Percentiles rank a stretch among this genome's conserved stretches.
Evolutionary conservation across 2,329 filamentous ascomycete species (phyloP).

Genomic region (Alternaria panax): DNA sequence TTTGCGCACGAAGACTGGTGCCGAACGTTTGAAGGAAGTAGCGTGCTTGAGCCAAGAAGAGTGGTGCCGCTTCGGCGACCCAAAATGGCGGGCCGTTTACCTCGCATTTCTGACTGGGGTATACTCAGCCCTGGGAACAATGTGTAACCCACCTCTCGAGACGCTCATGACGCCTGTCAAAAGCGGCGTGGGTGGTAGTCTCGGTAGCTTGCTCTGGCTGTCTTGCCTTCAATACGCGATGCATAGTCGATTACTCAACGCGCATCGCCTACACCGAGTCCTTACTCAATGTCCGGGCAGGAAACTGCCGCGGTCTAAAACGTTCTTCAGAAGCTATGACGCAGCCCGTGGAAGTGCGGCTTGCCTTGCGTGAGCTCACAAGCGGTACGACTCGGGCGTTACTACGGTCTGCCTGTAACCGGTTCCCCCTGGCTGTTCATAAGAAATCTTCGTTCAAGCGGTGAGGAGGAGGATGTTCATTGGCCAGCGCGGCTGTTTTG

Average conservation of each 20-base stretch:
- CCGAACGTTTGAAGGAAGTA: constrained; percentile 29
- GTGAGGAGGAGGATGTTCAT: constrained; percentile 35
- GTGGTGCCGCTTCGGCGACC: constrained; percentile 33
- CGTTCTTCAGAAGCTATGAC: constrained; percentile 31
- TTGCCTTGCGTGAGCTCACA: constrained; percentile 24
- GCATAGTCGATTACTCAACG: constrained; percentile 11
- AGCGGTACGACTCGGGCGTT: constrained; percentile 35
- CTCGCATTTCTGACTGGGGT: constrained; percentile 23
- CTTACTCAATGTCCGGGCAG: constrained; percentile 16
- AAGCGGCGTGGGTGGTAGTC: neutral
- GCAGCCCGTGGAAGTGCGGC: constrained; percentile 22
- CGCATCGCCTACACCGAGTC: constrained; percentile 12
- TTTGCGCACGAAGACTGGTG: constrained; percentile 39
- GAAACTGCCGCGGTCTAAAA: constrained; percentile 23
- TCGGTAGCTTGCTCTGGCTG: neutral
- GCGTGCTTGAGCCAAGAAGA: constrained; percentile 28
- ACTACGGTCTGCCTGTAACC: constrained; percentile 31
- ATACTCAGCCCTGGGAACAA: constrained; percentile 14
- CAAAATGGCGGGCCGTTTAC: constrained; percentile 33
- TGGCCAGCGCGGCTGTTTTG: constrained; percentile 28
- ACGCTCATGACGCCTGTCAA: neutral
- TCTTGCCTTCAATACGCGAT: neutral
- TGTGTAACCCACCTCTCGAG: constrained; percentile 2
- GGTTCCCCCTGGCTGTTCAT: constrained; percentile 27
- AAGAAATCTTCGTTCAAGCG: constrained; percentile 32